phyloP scores from a whole-genome alignment of 352 stramenopile genomes.

The Phytophthora tentaculata region DNA sequence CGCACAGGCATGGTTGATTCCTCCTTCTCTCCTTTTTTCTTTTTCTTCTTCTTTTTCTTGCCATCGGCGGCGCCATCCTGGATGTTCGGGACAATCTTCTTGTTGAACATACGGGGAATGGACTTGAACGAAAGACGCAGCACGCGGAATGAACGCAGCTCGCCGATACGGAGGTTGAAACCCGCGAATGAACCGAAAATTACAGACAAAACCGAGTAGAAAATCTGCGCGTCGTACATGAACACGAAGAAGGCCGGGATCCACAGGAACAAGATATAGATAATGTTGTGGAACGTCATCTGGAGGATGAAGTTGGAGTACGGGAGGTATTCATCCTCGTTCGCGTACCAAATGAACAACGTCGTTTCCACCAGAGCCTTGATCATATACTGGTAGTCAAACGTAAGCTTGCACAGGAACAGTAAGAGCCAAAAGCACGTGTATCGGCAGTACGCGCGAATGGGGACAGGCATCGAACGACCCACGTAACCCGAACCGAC shows the following conservation, averaged over 20 bases:
- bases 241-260: slow-evolving; percentile 84
- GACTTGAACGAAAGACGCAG: slow-evolving; percentile 86
- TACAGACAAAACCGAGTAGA: slow-evolving; percentile 83
- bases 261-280: slow-evolving; percentile 87
- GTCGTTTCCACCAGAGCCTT: slow-evolving; percentile 87
- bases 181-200: slow-evolving; percentile 82
- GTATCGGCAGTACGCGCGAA: slow-evolving; percentile 77
- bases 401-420: slow-evolving; percentile 77
- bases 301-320: slow-evolving; percentile 89
- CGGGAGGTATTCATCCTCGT: slow-evolving; percentile 71
- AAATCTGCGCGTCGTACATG: slow-evolving; percentile 90
- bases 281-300: slow-evolving; percentile 84
- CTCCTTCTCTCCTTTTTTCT: slow-evolving; percentile 75
- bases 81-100: slow-evolving; percentile 90
- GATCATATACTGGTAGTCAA: slow-evolving; percentile 90
- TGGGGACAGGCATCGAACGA: slow-evolving; percentile 74
- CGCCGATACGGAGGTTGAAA: slow-evolving; percentile 88
- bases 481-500: slow-evolving; percentile 79
- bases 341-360: slow-evolving; percentile 86
- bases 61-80: slow-evolving; percentile 53
- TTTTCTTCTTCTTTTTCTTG: slow-evolving; percentile 81
- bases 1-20: slow-evolving; percentile 69
- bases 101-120: slow-evolving; percentile 88
- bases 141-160: slow-evolving; percentile 85
- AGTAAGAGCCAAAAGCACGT: slow-evolving; percentile 84